These are phyloP conservation scores for Pseudozyma sp. DNA, from an alignment of 1,284 basidiomycete genomes.

Conservation along the genomic window DNA sequence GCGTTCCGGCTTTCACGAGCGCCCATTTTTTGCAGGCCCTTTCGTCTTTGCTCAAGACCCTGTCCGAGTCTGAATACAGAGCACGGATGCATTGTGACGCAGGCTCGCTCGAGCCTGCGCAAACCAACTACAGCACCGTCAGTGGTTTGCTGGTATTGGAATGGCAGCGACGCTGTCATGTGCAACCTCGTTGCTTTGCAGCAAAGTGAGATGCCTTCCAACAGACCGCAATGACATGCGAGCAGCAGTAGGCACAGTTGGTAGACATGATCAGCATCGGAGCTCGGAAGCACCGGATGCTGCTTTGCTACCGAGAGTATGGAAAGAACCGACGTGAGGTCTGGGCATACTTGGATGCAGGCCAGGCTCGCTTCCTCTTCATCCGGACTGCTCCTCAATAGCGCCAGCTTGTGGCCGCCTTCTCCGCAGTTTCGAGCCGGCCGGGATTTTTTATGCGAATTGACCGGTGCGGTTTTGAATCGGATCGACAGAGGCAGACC, in stretches of 20 bases:
- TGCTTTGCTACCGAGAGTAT: background rate
- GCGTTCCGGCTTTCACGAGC: background rate
- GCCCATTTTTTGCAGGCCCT: background rate
- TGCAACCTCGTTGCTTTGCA: no score
- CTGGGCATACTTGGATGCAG: background rate
- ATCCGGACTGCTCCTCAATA: conserved; percentile 13
- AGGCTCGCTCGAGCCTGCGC: background rate
- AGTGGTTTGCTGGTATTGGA: no score
- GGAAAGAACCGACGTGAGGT: conserved; percentile 15
- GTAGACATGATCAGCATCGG: no score
- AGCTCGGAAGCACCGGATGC: conserved; percentile 9
- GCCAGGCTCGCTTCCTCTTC: background rate
- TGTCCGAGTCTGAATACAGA: background rate
- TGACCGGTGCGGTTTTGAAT: conserved; percentile 4
- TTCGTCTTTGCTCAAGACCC: no score
- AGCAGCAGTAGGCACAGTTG: no score
- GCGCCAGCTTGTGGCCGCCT: conserved; percentile 10
- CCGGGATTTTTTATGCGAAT: conserved; percentile 1
- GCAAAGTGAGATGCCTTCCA: no score
- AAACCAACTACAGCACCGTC: no score
- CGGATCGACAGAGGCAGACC: no score
- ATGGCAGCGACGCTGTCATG: no score
- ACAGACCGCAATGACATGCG: no score
- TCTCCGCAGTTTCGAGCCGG: conserved; percentile 16
- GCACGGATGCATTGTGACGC: background rate